These are phyloP conservation scores for Alternaria consortialis DNA, from an alignment of 2,329 filamentous ascomycete species.

Conservation along the genomic window DNA sequence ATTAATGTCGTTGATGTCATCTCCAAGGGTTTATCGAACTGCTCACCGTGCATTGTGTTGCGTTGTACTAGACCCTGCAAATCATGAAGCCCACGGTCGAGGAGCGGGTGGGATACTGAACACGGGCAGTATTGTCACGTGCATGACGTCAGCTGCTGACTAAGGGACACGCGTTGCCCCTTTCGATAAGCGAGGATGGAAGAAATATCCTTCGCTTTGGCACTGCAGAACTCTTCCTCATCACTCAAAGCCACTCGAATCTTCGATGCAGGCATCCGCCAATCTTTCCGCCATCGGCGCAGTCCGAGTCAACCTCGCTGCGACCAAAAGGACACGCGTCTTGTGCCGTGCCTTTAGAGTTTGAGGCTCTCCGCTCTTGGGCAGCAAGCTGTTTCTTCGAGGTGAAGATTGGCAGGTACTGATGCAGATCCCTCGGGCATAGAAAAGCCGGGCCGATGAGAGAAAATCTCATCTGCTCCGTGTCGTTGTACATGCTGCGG, in stretches of 20 bases:
- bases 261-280: slow-evolving; percentile 1
- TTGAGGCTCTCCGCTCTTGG: slow-evolving; percentile 35
- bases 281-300: slow-evolving; percentile 4
- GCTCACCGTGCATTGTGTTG: neutral
- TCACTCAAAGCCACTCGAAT: neutral
- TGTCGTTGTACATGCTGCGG: slow-evolving; percentile 1
- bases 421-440: slow-evolving; percentile 19
- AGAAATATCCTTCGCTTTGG: slow-evolving; percentile 13
- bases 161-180: slow-evolving; percentile 9
- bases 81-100: neutral
- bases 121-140: neutral
- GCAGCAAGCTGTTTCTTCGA: slow-evolving; percentile 31
- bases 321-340: neutral
- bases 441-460: slow-evolving; percentile 12
- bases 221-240: slow-evolving; percentile 14
- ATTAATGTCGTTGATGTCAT: slow-evolving; percentile 8
- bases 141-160: slow-evolving; percentile 16
- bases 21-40: neutral
- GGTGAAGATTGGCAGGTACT: slow-evolving; percentile 27
- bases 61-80: slow-evolving; percentile 2
- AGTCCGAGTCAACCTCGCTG: neutral
- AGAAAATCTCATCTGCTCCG: slow-evolving; percentile 6
- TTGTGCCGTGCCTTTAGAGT: slow-evolving; percentile 24
- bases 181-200: slow-evolving; percentile 15
- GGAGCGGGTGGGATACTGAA: neutral